Evolutionary conservation across 768 basidiomycete genomes (phyloP).

Genomic region (Gymnopilus junonius): DNA sequence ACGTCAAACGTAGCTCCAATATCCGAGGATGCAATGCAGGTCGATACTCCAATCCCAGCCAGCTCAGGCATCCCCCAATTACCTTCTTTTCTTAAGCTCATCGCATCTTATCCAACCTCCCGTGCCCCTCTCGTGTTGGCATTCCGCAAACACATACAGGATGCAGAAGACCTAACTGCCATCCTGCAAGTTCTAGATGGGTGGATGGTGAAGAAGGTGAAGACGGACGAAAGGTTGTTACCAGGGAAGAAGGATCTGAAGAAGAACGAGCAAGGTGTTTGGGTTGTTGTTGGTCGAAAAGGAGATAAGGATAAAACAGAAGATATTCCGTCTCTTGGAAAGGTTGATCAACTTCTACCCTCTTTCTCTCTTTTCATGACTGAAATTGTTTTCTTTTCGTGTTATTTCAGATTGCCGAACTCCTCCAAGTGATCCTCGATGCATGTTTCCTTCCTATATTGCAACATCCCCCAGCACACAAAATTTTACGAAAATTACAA

Average conservation of each 20-base stretch:
- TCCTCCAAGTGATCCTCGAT: slow-evolving; percentile 72
- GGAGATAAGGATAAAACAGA: slow-evolving; percentile 28
- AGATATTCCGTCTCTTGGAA: slow-evolving; percentile 45
- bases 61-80: slow-evolving; percentile 30
- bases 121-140: slow-evolving; percentile 49
- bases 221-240: slow-evolving; percentile 39
- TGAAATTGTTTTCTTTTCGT: slow-evolving; percentile 37
- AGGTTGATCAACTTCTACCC: slow-evolving; percentile 32
- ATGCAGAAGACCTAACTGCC: slow-evolving; percentile 50
- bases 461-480: slow-evolving; percentile 63
- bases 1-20: slow-evolving; percentile 11
- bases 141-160: slow-evolving; percentile 51
- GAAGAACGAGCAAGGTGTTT: slow-evolving; percentile 47
- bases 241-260: slow-evolving; percentile 41
- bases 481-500: slow-evolving; percentile 51
- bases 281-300: slow-evolving; percentile 33
- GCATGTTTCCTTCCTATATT: slow-evolving; percentile 72
- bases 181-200: slow-evolving; percentile 51
- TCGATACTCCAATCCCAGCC: slow-evolving; percentile 26
- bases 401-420: slow-evolving; percentile 55
- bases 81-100: slow-evolving; percentile 38
- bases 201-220: slow-evolving; percentile 50
- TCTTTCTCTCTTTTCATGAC: neutral
- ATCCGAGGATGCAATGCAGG: slow-evolving; percentile 46
- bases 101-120: slow-evolving; percentile 43